Evolutionary conservation across 257 asterid species (phyloP).

Genomic region (Prunella vulgaris): DNA sequence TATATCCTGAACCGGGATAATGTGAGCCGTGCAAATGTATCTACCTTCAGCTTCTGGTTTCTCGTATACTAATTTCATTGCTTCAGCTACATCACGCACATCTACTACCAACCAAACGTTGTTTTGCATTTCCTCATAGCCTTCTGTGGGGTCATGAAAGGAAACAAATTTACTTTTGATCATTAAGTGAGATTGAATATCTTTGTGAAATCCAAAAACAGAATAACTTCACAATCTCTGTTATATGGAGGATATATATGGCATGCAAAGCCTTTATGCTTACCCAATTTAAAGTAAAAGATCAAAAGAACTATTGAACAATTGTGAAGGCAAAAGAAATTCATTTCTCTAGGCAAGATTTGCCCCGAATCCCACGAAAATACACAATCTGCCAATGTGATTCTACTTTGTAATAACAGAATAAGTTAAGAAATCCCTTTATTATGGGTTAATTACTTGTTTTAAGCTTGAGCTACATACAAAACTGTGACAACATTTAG

Average conservation of each 20-base stretch:
- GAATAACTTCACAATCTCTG: background rate
- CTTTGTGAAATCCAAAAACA: background rate
- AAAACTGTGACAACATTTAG: too few relatives aligned
- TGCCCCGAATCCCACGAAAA: background rate
- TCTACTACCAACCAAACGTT: slow-evolving; percentile 35
- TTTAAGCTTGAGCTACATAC: too few relatives aligned
- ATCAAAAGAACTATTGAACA: too few relatives aligned
- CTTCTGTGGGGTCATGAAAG: slow-evolving; percentile 35
- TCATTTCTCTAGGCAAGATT: background rate
- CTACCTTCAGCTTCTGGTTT: slow-evolving; percentile 62
- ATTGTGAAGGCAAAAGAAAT: too few relatives aligned
- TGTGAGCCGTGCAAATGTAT: slow-evolving; percentile 57
- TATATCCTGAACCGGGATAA: slow-evolving; percentile 27
- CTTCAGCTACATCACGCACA: slow-evolving; percentile 68
- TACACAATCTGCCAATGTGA: background rate
- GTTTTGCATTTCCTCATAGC: slow-evolving; percentile 46
- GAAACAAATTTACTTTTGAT: background rate
- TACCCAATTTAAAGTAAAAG: background rate
- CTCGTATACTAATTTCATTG: slow-evolving; percentile 53
- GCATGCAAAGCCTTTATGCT: background rate
- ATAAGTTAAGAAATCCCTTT: background rate
- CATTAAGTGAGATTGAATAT: background rate
- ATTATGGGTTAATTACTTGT: background rate
- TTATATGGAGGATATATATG: too few relatives aligned
- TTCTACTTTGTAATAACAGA: background rate